Conservation (phyloP, 768 basidiomycete genomes). For the Calocera viscosa region DNA sequence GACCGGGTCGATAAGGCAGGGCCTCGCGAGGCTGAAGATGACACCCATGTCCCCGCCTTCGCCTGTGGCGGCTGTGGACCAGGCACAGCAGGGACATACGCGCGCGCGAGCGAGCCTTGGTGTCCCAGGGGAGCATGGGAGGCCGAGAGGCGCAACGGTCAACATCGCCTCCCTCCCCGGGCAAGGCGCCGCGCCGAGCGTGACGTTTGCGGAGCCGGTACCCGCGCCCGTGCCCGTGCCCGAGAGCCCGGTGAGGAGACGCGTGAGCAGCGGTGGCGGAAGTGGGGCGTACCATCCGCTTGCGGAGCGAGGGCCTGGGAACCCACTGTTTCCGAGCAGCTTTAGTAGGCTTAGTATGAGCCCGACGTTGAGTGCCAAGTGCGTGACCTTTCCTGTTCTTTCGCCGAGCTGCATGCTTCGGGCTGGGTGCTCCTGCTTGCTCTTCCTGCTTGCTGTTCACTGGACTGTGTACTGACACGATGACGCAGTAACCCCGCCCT, state of each 20-base stretch:
- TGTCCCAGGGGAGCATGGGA: neutral
- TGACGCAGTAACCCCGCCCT: constrained; percentile 21
- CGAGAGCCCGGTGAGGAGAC: neutral
- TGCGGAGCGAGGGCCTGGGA: constrained; percentile 56
- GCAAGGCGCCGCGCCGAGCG: too few relatives aligned
- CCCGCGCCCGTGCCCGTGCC: neutral
- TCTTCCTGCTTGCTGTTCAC: neutral
- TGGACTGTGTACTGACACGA: neutral
- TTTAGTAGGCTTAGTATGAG: constrained; percentile 55
- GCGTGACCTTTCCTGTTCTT: constrained; percentile 17
- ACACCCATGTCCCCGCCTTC: neutral
- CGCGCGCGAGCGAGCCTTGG: neutral
- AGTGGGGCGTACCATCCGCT: constrained; percentile 34
- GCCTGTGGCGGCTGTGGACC: neutral
- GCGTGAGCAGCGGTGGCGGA: neutral
- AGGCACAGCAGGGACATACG: neutral
- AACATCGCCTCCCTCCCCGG: neutral
- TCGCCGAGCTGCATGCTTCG: too few relatives aligned
- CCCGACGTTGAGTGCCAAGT: constrained; percentile 52
- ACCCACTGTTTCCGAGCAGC: constrained; percentile 70
- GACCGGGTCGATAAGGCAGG: neutral
- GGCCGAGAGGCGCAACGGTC: neutral
- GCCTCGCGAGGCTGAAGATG: neutral
- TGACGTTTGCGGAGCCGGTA: neutral
- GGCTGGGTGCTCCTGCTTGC: neutral